Evolutionary conservation across 805 yeast species (phyloP).

Genomic region (Cyberlindnera americana): DNA sequence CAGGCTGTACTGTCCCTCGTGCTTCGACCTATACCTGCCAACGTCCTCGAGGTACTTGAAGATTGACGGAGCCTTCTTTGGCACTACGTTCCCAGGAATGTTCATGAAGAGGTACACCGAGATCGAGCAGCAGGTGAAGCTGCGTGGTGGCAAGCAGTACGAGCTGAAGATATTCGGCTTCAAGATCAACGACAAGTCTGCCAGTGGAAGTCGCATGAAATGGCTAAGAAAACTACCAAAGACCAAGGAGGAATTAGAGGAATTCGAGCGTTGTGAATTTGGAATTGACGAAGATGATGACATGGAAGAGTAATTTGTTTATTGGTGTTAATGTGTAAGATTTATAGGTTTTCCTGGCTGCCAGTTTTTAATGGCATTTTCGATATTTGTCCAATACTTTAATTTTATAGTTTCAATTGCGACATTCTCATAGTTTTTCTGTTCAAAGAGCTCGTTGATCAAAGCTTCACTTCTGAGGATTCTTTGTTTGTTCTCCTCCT

Average conservation of each 20-base stretch:
- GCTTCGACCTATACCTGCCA: constrained; percentile 88
- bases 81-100: constrained; percentile 92
- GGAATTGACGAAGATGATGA: constrained; percentile 28
- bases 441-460: constrained; percentile 45
- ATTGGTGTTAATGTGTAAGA: constrained; percentile 8
- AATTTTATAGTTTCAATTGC: constrained; percentile 65
- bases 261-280: constrained; percentile 63
- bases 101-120: constrained; percentile 91
- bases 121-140: constrained; percentile 68
- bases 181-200: constrained; percentile 66
- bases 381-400: constrained; percentile 82
- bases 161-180: constrained; percentile 87
- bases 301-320: constrained; percentile 10
- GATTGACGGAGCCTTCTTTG: constrained; percentile 96
- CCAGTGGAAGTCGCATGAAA: constrained; percentile 89
- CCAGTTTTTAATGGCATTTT: constrained; percentile 73
- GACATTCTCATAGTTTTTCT: constrained; percentile 51
- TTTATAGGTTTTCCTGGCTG: constrained; percentile 30
- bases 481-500: constrained; percentile 53
- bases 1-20: constrained; percentile 89
- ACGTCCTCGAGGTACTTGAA: constrained; percentile 80
- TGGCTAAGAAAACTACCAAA: constrained; percentile 86
- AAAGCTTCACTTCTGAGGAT: constrained; percentile 42
- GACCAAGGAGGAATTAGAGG: constrained; percentile 55
- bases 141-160: constrained; percentile 42